phyloP scores from a whole-genome alignment of 106 monocot genomes.

The Iris macrosiphon region DNA sequence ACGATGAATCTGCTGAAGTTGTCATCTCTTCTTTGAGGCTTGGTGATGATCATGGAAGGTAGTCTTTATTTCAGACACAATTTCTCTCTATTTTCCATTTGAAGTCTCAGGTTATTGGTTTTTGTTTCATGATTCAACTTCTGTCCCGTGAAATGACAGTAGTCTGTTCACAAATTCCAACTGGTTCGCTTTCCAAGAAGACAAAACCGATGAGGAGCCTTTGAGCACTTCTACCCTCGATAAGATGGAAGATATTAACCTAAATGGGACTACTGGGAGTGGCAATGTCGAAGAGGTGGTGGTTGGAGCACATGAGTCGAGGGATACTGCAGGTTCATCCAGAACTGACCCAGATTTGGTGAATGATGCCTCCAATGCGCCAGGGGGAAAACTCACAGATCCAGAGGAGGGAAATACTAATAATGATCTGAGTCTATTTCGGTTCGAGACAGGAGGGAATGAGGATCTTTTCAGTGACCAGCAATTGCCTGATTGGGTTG shows the following conservation, averaged over 20 bases:
- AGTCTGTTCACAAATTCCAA: slow-evolving; percentile 76
- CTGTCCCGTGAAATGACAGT: slow-evolving; percentile 14
- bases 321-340: neutral
- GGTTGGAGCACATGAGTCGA: slow-evolving; percentile 3
- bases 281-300: slow-evolving; percentile 8
- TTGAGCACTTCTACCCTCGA: slow-evolving; percentile 14
- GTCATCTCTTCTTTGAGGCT: slow-evolving; percentile 73
- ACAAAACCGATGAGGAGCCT: slow-evolving; percentile 23
- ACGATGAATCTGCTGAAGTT: slow-evolving; percentile 72
- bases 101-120: neutral
- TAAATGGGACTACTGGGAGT: neutral
- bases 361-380: neutral
- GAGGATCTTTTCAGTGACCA: slow-evolving; percentile 30
- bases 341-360: neutral
- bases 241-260: slow-evolving; percentile 10
- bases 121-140: neutral
- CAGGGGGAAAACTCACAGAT: neutral
- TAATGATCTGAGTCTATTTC: slow-evolving; percentile 12
- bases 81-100: neutral
- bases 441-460: slow-evolving; percentile 12
- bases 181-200: slow-evolving; percentile 78
- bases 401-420: neutral
- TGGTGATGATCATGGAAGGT: slow-evolving; percentile 61
- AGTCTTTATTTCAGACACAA: neutral
- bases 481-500: slow-evolving; percentile 38